phyloP scores from a whole-genome alignment of 2,329 filamentous ascomycete species.

The Colletotrichum theobromicola region DNA sequence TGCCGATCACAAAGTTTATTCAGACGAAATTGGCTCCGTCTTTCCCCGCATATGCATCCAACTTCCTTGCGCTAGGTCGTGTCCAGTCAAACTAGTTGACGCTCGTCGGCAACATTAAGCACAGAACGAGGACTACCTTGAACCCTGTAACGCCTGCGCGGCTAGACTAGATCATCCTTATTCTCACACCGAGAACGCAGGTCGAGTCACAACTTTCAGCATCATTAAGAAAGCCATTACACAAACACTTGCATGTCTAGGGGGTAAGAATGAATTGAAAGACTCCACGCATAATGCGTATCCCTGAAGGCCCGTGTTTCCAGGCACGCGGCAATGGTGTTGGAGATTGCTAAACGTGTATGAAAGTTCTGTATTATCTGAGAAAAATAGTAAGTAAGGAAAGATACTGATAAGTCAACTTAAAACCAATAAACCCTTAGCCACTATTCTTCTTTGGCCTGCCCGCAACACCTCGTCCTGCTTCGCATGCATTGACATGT shows the following conservation, averaged over 20 bases:
- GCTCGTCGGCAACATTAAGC: background rate
- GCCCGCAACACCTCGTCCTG: background rate
- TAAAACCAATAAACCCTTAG: background rate
- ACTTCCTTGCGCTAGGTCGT: fast-evolving
- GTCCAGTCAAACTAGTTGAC: background rate
- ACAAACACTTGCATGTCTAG: background rate
- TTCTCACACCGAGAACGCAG: background rate
- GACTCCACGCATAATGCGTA: background rate
- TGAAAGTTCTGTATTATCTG: background rate
- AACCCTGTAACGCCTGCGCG: background rate
- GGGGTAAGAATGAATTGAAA: background rate
- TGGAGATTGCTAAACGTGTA: background rate
- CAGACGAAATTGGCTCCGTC: fast-evolving
- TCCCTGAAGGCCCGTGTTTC: fast-evolving
- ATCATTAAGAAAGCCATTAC: fast-evolving
- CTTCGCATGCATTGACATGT: background rate
- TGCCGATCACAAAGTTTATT: background rate
- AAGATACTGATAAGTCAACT: background rate
- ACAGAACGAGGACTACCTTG: background rate
- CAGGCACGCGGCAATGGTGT: background rate
- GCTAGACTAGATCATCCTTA: background rate
- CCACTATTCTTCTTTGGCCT: background rate
- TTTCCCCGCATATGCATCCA: background rate
- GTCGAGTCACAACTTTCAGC: background rate
- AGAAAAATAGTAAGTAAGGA: background rate